Conservation (phyloP, 2,329 filamentous ascomycete species). For the Aspergillus ochraceus region DNA sequence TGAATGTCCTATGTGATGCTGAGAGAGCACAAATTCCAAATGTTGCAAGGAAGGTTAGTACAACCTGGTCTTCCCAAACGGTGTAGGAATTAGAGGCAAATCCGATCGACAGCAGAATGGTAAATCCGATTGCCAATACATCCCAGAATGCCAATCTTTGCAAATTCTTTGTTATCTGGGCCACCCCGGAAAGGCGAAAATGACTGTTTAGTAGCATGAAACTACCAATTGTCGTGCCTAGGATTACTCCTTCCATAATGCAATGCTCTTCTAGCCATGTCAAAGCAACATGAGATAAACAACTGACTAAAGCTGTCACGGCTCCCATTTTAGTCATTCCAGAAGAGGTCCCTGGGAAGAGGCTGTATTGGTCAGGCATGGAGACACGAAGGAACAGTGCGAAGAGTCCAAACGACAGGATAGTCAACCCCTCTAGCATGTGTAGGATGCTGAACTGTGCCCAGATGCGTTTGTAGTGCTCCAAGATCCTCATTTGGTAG, state of each 20-base stretch:
- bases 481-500: background rate
- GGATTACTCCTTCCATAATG: background rate
- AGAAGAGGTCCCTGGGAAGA: background rate
- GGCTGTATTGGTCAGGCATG: background rate
- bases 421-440: background rate
- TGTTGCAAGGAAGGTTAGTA: constrained; percentile 83
- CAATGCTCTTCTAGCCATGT: background rate
- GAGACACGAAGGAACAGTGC: background rate
- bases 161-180: background rate
- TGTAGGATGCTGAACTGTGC: background rate
- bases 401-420: background rate
- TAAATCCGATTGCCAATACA: background rate
- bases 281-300: background rate
- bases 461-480: background rate
- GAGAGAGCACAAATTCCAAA: constrained; percentile 74
- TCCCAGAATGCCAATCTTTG: background rate
- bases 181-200: background rate
- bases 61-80: constrained; percentile 94
- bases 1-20: background rate
- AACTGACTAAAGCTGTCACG: background rate
- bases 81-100: constrained; percentile 98
- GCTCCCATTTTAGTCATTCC: background rate
- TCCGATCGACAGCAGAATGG: constrained; percentile 52
- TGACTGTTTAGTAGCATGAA: background rate
- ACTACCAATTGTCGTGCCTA: background rate